Percentiles rank a stretch among this genome's conserved stretches.
Conservation (phyloP, 1,139 yeast genomes). For the Candida sanyaensis region DNA sequence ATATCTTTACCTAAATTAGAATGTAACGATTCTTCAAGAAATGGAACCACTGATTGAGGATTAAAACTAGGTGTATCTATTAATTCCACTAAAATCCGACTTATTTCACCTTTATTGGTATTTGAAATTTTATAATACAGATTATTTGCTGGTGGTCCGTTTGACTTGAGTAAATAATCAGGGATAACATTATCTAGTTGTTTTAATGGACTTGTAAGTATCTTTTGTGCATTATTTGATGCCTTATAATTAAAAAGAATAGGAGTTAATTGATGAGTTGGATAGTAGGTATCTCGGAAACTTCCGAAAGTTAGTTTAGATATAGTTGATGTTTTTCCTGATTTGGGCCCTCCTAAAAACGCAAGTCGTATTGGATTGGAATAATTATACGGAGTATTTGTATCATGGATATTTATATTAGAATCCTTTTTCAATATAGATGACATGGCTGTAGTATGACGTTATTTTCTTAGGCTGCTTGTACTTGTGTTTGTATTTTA, state of each 20-base stretch:
- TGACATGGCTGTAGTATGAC: neutral
- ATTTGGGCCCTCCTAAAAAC: slow-evolving; percentile 54
- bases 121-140: slow-evolving; percentile 26
- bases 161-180: neutral
- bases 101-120: slow-evolving; percentile 21
- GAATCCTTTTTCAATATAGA: neutral
- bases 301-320: slow-evolving; percentile 51
- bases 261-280: slow-evolving; percentile 58
- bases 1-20: slow-evolving; percentile 60
- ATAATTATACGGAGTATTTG: slow-evolving; percentile 22
- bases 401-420: slow-evolving; percentile 1
- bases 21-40: slow-evolving; percentile 68
- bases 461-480: too few relatives aligned
- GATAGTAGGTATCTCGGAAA: slow-evolving; percentile 62
- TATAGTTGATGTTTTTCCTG: slow-evolving; percentile 54
- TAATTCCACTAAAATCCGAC: slow-evolving; percentile 65
- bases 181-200: slow-evolving; percentile 12
- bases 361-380: slow-evolving; percentile 54
- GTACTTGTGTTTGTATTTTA: too few relatives aligned
- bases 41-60: slow-evolving; percentile 67
- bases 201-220: slow-evolving; percentile 1
- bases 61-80: slow-evolving; percentile 75
- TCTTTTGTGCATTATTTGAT: slow-evolving; percentile 16
- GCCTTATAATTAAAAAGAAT: slow-evolving; percentile 57
- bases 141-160: slow-evolving; percentile 16